A percentile compares a stretch with the other conserved stretches of the same genome.
phyloP scores from a whole-genome alignment of 805 yeast genomes.

The Scheffersomyces coipomensis region DNA sequence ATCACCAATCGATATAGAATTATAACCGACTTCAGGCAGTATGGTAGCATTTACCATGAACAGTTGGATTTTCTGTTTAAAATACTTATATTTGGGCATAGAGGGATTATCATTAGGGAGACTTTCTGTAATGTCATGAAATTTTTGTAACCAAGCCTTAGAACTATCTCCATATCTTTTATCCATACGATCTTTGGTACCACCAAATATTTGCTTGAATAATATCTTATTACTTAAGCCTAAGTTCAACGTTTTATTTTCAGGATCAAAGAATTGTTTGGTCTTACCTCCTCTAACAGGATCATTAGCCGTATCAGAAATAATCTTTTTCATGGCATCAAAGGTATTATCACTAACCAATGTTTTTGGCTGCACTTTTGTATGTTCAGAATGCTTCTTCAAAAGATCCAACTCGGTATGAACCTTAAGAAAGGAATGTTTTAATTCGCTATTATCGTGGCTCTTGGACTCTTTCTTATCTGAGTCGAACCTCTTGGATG shows the following conservation, averaged over 20 bases:
- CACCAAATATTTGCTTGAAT: constrained; percentile 14
- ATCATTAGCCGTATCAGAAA: not conserved
- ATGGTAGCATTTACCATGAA: constrained; percentile 14
- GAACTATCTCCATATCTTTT: constrained; percentile 17
- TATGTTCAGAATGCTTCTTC: not conserved
- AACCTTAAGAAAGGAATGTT: too few relatives aligned
- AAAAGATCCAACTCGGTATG: not conserved
- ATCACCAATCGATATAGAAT: constrained; percentile 54
- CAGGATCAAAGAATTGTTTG: constrained; percentile 16
- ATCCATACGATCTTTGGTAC: constrained; percentile 15
- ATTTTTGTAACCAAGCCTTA: constrained; percentile 16
- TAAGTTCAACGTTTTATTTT: constrained; percentile 19
- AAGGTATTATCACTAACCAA: not conserved
- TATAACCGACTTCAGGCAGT: constrained; percentile 11
- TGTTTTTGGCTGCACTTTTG: not conserved
- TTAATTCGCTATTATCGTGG: too few relatives aligned
- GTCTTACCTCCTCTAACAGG: not conserved
- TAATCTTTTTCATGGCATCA: not conserved
- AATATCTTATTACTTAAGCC: constrained; percentile 15
- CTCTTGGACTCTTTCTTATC: too few relatives aligned
- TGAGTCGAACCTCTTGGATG: too few relatives aligned
- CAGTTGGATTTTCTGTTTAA: constrained; percentile 1
- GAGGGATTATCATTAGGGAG: not conserved
- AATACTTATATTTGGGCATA: not conserved
- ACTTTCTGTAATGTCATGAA: constrained; percentile 1